phyloP scores from a whole-genome alignment of 768 basidiomycete species.

The Melanogaster broomeanus region DNA sequence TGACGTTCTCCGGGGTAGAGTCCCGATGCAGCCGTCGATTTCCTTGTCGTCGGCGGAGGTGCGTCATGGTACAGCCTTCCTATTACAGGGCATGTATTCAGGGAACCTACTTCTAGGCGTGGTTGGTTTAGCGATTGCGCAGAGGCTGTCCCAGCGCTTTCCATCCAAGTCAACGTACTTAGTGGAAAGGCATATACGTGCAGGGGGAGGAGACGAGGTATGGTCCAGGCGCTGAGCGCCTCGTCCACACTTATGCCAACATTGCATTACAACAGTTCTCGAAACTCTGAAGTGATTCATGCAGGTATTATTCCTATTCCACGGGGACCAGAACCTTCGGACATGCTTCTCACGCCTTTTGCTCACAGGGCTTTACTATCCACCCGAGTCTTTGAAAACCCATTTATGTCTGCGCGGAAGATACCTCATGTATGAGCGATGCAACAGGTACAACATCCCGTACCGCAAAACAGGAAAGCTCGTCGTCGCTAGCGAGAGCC shows the following conservation, averaged over 20 bases:
- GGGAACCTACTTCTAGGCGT: constrained; percentile 50
- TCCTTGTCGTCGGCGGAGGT: constrained; percentile 90
- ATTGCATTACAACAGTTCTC: constrained; percentile 54
- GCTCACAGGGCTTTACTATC: constrained; percentile 77
- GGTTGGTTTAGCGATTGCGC: constrained; percentile 85
- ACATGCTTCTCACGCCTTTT: neutral
- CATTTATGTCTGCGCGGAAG: constrained; percentile 85
- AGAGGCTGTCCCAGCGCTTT: constrained; percentile 64
- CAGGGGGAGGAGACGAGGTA: constrained; percentile 90
- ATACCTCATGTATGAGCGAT: constrained; percentile 79
- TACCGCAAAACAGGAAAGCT: constrained; percentile 84
- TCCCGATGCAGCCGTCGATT: constrained; percentile 77
- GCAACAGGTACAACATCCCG: constrained; percentile 61
- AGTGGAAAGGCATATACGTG: constrained; percentile 71
- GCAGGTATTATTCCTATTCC: constrained; percentile 50
- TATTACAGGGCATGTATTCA: neutral
- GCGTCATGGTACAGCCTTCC: neutral
- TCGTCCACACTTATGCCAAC: neutral
- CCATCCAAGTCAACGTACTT: constrained; percentile 73
- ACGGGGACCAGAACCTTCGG: neutral
- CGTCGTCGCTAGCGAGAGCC: constrained; percentile 73
- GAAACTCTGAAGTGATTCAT: constrained; percentile 96
- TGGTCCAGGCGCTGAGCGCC: constrained; percentile 2
- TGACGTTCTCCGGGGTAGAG: constrained; percentile 34
- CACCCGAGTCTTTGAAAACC: constrained; percentile 80